phyloP scores from a whole-genome alignment of 768 basidiomycete genomes.

The Collybia sordida region DNA sequence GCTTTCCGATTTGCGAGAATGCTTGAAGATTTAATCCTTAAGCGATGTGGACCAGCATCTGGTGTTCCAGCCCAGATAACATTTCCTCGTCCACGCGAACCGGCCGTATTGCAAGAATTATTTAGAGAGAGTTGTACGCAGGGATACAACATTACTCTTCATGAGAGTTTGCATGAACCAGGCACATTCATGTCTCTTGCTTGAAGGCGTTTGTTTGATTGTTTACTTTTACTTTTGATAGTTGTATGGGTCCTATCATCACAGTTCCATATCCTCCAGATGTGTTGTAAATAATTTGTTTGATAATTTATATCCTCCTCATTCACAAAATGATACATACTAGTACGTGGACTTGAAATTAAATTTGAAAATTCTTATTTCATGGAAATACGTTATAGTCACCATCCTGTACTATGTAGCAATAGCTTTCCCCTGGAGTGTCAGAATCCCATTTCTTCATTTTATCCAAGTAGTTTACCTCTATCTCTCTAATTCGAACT shows the following conservation, averaged over 20 bases:
- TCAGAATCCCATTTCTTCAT: too few relatives aligned
- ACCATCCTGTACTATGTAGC: too few relatives aligned
- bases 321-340: too few relatives aligned
- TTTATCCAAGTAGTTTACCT: too few relatives aligned
- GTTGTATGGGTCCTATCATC: neutral
- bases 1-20: slow-evolving; percentile 61
- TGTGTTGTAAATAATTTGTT: neutral
- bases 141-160: slow-evolving; percentile 25
- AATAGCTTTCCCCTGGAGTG: too few relatives aligned
- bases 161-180: slow-evolving; percentile 33
- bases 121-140: slow-evolving; percentile 27
- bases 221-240: neutral
- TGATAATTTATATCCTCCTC: too few relatives aligned
- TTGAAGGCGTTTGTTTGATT: slow-evolving; percentile 8
- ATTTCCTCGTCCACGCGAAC: slow-evolving; percentile 33
- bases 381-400: too few relatives aligned
- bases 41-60: slow-evolving; percentile 32
- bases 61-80: slow-evolving; percentile 27
- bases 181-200: slow-evolving; percentile 34
- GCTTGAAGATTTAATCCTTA: slow-evolving; percentile 47
- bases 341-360: too few relatives aligned
- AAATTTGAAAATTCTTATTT: too few relatives aligned
- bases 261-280: neutral
- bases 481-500: too few relatives aligned
- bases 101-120: slow-evolving; percentile 26